Evolutionary conservation across 2,329 filamentous ascomycete genomes (phyloP), one percentile per base, ranked within the genome.

Genomic region (Colletotrichum cuscutae): DNA sequence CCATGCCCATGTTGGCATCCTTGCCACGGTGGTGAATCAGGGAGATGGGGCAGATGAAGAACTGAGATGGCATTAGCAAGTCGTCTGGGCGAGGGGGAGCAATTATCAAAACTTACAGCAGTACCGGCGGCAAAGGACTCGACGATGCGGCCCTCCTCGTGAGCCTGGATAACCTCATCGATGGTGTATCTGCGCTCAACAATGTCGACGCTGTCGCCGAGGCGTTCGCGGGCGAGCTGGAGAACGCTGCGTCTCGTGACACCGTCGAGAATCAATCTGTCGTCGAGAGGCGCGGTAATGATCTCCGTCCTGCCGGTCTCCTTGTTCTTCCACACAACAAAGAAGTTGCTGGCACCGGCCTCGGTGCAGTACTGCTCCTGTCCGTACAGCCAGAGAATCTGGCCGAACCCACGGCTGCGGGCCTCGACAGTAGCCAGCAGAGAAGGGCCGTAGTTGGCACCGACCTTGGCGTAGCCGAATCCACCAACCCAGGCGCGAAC

Each of bases 341-440:
- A 97, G 85, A 98, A 98, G 84, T 98, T 98, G 79, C 91, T 94
- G 13, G 95, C 95, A 5, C 95, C 95, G 2, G 95, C 95, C 85
- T 98, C 95, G 2, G 95, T 98, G 75, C 97, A 95, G 80, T 90
- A 90, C 65, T 89, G 90, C 77, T 96, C 88, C 53, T 89, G 82
- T 1, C 95, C 95, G 79, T 97, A 97, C 63, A 98, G 88, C 95
- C 95, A 98, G n/a, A 98, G 89, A 68, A 98, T 93, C 87, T 98
- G 96, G 79, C 96, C 90, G 83, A 91, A 98, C 0, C 96, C 95
- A 53, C 89, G 84, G 12, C 85, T 85, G 68, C 91, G 86, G 3
- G 95, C 95, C 81, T 95, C 93, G 22, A 88, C 88, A 61, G 95
- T 95, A 4, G 94, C 94, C 66, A 94, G 87, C 66, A 98, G 87